These are phyloP conservation scores for Cystobasidiopsis lactophilus DNA, from an alignment of 768 basidiomycete species.

Conservation along the genomic window DNA sequence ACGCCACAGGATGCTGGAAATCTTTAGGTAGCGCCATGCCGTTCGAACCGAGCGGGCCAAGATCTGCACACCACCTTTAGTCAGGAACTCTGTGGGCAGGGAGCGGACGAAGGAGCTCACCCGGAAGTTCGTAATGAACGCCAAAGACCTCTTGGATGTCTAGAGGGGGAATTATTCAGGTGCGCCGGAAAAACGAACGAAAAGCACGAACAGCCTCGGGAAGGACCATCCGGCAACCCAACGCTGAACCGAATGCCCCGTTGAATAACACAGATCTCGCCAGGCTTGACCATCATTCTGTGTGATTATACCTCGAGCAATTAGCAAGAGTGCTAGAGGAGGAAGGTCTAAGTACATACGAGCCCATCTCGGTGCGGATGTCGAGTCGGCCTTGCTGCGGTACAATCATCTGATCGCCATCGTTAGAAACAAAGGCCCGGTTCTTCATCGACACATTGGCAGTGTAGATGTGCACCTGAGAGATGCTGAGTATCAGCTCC, in stretches of 20 bases:
- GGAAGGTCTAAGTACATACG: no score
- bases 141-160: conserved; percentile 34
- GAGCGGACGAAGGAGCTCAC: no score
- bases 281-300: conserved; percentile 29
- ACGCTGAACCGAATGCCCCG: conserved; percentile 48
- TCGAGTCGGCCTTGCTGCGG: conserved; percentile 44
- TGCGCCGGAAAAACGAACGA: conserved; percentile 23
- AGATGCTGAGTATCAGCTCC: background rate
- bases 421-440: conserved; percentile 11
- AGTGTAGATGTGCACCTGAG: background rate
- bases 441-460: conserved; percentile 14
- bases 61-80: background rate
- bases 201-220: conserved; percentile 29
- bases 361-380: conserved; percentile 49
- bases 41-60: conserved; percentile 40
- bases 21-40: conserved; percentile 46
- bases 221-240: conserved; percentile 26
- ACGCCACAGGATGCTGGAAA: conserved; percentile 42
- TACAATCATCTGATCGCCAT: conserved; percentile 43
- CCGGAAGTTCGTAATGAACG: conserved; percentile 40
- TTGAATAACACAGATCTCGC: conserved; percentile 43
- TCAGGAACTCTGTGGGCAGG: background rate
- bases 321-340: no score
- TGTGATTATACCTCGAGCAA: no score
- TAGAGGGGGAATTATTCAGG: conserved; percentile 25